A percentile compares a stretch with the other conserved stretches of the same genome.
Conservation (phyloP, 345 rosid species). For the Heritiera fomes region DNA sequence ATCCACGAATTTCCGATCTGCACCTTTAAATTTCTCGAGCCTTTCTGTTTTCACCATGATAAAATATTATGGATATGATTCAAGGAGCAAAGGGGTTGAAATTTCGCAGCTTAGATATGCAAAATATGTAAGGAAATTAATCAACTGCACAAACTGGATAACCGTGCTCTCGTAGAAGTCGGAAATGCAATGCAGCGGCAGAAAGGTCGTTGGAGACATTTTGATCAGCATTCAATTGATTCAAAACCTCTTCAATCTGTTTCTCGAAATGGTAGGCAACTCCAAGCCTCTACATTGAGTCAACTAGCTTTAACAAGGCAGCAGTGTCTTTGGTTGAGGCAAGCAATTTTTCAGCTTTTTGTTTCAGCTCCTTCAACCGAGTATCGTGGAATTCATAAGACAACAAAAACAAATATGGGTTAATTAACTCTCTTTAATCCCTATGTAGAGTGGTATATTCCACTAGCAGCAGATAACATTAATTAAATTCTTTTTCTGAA, state of each 20-base stretch:
- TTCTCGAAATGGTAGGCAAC: constrained; percentile 10
- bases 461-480: too few species aligned
- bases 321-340: neutral
- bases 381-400: constrained; percentile 1
- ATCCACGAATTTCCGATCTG: neutral
- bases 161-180: neutral
- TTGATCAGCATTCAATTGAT: neutral
- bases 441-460: too few species aligned
- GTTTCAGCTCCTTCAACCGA: neutral
- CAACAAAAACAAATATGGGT: neutral
- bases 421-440: too few species aligned
- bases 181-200: neutral
- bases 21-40: constrained; percentile 5
- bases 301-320: neutral
- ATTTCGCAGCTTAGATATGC: neutral
- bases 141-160: neutral
- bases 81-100: neutral
- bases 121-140: neutral
- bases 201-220: neutral
- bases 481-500: too few species aligned
- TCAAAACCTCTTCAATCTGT: neutral
- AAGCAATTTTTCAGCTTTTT: neutral
- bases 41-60: neutral
- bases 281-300: neutral
- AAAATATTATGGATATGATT: neutral